Base-by-base conservation (phyloP, 1,139 yeast genomes). In the Saccharomycopsis hybrid region DNA sequence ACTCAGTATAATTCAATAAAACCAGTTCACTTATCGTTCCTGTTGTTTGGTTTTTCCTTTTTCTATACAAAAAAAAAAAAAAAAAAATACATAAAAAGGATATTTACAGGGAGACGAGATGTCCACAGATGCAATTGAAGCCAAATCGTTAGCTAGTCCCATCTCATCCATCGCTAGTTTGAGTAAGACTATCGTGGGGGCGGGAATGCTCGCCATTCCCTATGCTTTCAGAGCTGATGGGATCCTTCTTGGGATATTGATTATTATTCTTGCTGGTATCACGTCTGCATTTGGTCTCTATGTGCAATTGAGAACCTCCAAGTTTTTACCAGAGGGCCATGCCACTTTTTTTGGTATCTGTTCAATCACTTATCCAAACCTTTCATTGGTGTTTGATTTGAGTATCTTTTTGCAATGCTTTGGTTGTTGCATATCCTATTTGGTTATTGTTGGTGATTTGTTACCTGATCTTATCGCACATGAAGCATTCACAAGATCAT, bases 161-260 rank as follows among this genome's bases (percentile, higher is more conserved):
- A 32, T 11, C 18, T 80, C 85, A 2, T 79, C 85, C 1, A 64
- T 74, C 30, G 66, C 83, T 42, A 82, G 82, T 58, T 69, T 85
- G 50, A 71, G 80, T 51, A 85, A 85, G 63, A 85, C 92, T 5
- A 82, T 85, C 51, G 74, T 83, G 18, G 96, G 97, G 2, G 96
- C 98, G 0, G 98, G 98, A 0, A 76, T 92, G 58, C 76, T 92
- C 51, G 96, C 97, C 13, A 83, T 94, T 72, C 97, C 98, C 1
- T 83, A 77, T 60, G 95, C 97, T 0, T 84, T 86, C 64, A 74
- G 80, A 50, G 80, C 90, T n/a, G 95, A 90, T 62, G 96, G 97
- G 2, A 65, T 89, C 2, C 57, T 82, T 1, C 67, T 83, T 35
- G 98, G 97, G 0, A 62, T 78, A 0, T 51, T 76, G 8, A 74